Evolutionary conservation across 2,329 filamentous ascomycete species (phyloP), one percentile per base, ranked within the genome.

Genomic region (Madurella mycetomatis): DNA sequence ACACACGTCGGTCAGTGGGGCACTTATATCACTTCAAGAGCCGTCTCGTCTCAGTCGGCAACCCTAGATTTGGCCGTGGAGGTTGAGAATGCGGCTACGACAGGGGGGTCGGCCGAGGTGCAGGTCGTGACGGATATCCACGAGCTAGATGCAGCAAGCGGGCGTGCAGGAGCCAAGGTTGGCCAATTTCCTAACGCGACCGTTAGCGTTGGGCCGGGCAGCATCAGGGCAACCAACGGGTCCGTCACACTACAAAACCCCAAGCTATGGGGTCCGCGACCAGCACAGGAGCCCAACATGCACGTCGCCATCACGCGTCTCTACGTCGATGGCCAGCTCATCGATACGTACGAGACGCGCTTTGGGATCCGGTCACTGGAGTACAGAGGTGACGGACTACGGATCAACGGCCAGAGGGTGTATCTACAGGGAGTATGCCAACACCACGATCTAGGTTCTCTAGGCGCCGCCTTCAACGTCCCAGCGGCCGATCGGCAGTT

Each of bases 381-480:
- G 0, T 78, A 74, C 55, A 65, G 71, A 0, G 62, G 74, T 42
- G 63, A 71, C 17, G 77, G 78, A 0, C 55, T 81, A 0, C 45
- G 70, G 0, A 65, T 81, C 57, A 82, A 81, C 60, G 75, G 73
- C 2, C 61, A 77, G 56, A 61, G 62, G 0, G 63, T 80, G 2
- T 66, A 66, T 9, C 65, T 81, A 13, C 72, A 76, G 42, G 78
- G 79, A 11, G 70, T 72, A 0, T 76, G 75, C 65, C 69, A 80
- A 48, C 79, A 81, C 60, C 76, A 79, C 57, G 77, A 80, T 56
- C 69, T 76, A 1, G 78, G 78, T 2, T 70, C 76, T 0, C 57
- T 81, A 0, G 79, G 78, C 1, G 64, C 75, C 0, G 78, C 78
- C 13, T 80, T 79, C 68, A 77, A 80, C 62, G 40, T 67, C 32